Evolutionary conservation across 352 stramenopile genomes (phyloP).

Genomic region (Globisporangium nagaii): DNA sequence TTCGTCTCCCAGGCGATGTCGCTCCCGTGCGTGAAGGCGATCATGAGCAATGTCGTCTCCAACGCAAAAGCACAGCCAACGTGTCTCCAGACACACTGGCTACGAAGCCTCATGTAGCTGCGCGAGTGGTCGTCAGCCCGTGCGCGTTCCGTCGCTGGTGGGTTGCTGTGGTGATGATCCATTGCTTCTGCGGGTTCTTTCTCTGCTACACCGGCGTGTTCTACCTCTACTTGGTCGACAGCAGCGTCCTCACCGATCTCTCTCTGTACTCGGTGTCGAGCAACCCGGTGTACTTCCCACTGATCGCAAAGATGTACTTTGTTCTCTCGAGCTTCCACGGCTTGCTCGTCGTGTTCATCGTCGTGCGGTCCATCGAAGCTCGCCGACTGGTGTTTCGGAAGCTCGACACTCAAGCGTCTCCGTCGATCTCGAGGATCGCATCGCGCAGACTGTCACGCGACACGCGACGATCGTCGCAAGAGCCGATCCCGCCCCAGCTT

Average conservation of each 20-base stretch:
- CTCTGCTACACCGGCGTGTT: neutral
- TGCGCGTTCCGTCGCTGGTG: neutral
- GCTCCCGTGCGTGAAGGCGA: too few species aligned
- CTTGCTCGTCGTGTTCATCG: neutral
- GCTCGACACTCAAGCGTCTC: neutral
- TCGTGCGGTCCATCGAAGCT: neutral
- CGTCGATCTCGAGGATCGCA: neutral
- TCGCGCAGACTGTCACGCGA: neutral
- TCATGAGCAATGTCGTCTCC: too few species aligned
- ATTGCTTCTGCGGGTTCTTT: neutral
- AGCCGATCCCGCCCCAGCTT: neutral
- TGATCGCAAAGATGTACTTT: slow-evolving; percentile 2
- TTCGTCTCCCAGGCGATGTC: too few species aligned
- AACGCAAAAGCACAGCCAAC: too few species aligned
- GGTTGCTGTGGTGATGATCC: neutral
- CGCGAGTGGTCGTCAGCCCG: neutral
- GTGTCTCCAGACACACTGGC: too few species aligned
- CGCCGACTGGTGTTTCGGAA: slow-evolving; percentile 1
- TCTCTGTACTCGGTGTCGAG: neutral
- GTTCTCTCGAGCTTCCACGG: neutral
- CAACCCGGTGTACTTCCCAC: neutral
- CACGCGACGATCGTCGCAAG: neutral
- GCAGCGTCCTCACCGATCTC: neutral
- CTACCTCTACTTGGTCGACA: slow-evolving; percentile 1
- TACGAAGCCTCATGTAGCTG: too few species aligned